Conservation (phyloP, 805 yeast genomes). For the Wickerhamiella vanderwaltii region DNA sequence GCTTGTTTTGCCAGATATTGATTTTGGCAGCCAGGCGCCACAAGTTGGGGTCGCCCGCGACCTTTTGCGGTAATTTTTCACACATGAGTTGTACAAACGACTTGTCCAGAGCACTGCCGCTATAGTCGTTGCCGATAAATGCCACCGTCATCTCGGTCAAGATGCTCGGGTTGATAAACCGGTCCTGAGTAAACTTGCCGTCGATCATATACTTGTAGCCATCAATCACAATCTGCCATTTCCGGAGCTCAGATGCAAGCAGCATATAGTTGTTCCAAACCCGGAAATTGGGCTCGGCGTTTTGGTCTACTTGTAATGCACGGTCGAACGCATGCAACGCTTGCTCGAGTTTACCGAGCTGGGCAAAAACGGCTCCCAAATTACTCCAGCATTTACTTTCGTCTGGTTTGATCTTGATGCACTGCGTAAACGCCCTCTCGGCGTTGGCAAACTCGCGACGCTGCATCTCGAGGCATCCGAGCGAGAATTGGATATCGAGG, state of each 20-base stretch:
- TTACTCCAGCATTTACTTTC: slow-evolving; percentile 86
- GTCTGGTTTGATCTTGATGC: slow-evolving; percentile 73
- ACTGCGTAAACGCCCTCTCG: slow-evolving; percentile 82
- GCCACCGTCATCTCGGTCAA: slow-evolving; percentile 59
- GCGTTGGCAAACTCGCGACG: slow-evolving; percentile 59
- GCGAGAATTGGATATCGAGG: slow-evolving; percentile 78
- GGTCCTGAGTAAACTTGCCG: slow-evolving; percentile 44
- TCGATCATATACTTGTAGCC: slow-evolving; percentile 58
- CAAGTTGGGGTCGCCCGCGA: slow-evolving; percentile 50
- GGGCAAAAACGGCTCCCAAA: slow-evolving; percentile 65
- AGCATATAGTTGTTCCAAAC: slow-evolving; percentile 78
- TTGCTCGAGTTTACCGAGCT: slow-evolving; percentile 51
- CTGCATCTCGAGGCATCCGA: slow-evolving; percentile 84
- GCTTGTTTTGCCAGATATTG: slow-evolving; percentile 72
- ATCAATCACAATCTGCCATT: slow-evolving; percentile 77
- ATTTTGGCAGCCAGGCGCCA: slow-evolving; percentile 82
- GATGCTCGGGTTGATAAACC: slow-evolving; percentile 59
- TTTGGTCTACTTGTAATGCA: slow-evolving; percentile 54
- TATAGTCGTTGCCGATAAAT: slow-evolving; percentile 4
- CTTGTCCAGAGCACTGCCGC: slow-evolving; percentile 27
- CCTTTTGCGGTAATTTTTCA: slow-evolving; percentile 50
- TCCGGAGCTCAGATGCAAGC: slow-evolving; percentile 69
- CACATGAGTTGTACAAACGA: slow-evolving; percentile 64
- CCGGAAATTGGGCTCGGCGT: slow-evolving; percentile 65
- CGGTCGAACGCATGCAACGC: slow-evolving; percentile 76